Base-by-base conservation (phyloP, 768 basidiomycete genomes). In the Tulasnella sp. region DNA sequence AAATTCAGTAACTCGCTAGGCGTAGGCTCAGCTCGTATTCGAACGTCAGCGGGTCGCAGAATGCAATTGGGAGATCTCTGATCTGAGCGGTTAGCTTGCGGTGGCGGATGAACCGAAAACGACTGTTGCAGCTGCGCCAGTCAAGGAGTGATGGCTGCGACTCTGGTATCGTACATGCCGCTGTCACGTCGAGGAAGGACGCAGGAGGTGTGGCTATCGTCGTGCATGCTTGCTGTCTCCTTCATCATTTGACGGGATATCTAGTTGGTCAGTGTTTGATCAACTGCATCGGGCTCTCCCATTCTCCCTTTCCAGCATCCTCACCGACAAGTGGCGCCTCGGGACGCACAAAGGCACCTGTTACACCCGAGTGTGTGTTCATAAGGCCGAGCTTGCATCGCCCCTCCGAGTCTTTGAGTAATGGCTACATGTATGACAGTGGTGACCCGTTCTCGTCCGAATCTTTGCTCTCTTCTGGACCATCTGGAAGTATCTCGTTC, bases 131-230 rank as follows among this genome's bases (percentile, higher is more conserved):
- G 30, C 32, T 47, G n/a, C 44, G 45, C 8, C 38, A 11, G 45
- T 29, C 7, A 11, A 11, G 4, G 50, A 4, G 29, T 15, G 61
- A 51, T 38, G 48, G 51, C 3, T 30, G 42, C 41, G 62, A 61
- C 32, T 38, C 47, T 5, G 45, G 50, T n/a, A 56, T 53, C 51
- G 49, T 23, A n/a, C 47, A 43, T 11, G n/a, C 29, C 23, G 43
- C 56, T 10, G 38, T 26, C 44, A 61, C 24, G 15, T 44, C 19
- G 53, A 63, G 38, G 50, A 61, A 52, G 61, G 62, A 23, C 29
- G 59, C 62, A 13, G 64, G 66, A 5, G 62, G 64, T 4, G 64
- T 67, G n/a, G 64, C 64, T 19, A 44, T 67, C 47, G 65, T 67
- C 64, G 64, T 66, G 15, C n/a, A 63, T 52, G 4, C 17, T 19